phyloP scores from a whole-genome alignment of 164 flowering plant genomes.

The Platanus orientalis region DNA sequence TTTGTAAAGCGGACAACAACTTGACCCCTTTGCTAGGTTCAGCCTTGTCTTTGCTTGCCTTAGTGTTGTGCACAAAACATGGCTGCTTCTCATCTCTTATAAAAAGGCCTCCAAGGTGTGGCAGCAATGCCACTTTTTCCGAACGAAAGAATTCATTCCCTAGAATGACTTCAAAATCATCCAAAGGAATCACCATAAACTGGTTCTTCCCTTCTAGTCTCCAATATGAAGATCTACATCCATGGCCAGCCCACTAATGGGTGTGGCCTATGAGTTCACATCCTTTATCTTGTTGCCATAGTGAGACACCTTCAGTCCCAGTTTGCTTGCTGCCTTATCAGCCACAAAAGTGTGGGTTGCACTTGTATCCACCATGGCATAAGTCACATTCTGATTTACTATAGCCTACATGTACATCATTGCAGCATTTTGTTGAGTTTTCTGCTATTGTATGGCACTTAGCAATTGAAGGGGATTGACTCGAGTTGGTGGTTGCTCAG shows the following conservation, averaged over 20 bases:
- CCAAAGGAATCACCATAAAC: slow-evolving; percentile 2
- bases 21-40: too few relatives aligned
- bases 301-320: neutral
- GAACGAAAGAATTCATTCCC: slow-evolving; percentile 8
- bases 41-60: too few relatives aligned
- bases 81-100: too few relatives aligned
- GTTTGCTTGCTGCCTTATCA: neutral
- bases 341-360: slow-evolving; percentile 15
- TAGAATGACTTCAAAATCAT: too few relatives aligned
- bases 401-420: neutral
- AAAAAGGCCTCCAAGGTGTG: too few relatives aligned
- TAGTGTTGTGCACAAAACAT: neutral
- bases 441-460: too few relatives aligned
- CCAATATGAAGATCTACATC: neutral
- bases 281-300: neutral
- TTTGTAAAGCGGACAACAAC: too few relatives aligned
- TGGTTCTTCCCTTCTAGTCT: neutral
- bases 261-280: too few relatives aligned
- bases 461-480: too few relatives aligned
- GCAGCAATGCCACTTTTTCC: neutral
- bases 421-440: neutral
- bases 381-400: neutral
- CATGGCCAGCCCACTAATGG: neutral
- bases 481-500: too few relatives aligned
- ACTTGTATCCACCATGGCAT: slow-evolving; percentile 5